Percentiles rank a stretch among this genome's conserved stretches.
Conservation (phyloP, 768 basidiomycete genomes). For the Mycena galericulata region DNA sequence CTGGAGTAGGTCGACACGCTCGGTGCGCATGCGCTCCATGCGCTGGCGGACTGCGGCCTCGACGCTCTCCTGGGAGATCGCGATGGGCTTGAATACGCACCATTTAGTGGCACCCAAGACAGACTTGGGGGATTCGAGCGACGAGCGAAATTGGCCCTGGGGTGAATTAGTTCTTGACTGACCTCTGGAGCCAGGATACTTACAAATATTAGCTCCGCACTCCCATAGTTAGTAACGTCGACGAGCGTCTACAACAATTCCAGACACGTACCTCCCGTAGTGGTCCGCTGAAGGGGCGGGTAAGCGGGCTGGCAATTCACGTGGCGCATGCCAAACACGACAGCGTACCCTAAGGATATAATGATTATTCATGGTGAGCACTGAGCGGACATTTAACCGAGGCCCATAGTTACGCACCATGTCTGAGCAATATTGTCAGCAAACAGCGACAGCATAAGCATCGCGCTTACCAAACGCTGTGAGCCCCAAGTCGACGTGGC, state of each 20-base stretch:
- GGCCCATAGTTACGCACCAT: constrained; percentile 18
- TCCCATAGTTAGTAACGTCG: no score
- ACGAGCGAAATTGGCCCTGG: constrained; percentile 77
- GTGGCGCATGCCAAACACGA: constrained; percentile 3
- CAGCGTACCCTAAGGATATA: constrained; percentile 24
- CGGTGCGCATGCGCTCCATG: constrained; percentile 72
- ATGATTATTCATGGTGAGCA: neutral
- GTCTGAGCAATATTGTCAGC: constrained; percentile 1
- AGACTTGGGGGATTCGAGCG: constrained; percentile 51
- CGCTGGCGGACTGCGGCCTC: constrained; percentile 76
- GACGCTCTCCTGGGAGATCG: constrained; percentile 66
- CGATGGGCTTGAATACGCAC: constrained; percentile 77
- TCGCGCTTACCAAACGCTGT: constrained; percentile 39
- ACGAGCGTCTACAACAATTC: no score
- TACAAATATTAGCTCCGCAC: constrained; percentile 84
- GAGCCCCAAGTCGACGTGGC: constrained; percentile 56
- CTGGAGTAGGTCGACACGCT: constrained; percentile 78
- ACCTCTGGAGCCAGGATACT: constrained; percentile 39
- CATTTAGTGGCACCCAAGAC: constrained; percentile 87
- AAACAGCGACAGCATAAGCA: neutral
- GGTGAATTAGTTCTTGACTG: neutral
- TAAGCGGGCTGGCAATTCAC: neutral
- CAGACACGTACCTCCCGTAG: constrained; percentile 66
- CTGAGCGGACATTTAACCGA: neutral
- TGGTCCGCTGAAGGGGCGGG: constrained; percentile 74